Percentiles rank a stretch among this genome's conserved stretches.
Conservation (phyloP, 768 basidiomycete genomes). For the Coprinellus aureogranulatus region DNA sequence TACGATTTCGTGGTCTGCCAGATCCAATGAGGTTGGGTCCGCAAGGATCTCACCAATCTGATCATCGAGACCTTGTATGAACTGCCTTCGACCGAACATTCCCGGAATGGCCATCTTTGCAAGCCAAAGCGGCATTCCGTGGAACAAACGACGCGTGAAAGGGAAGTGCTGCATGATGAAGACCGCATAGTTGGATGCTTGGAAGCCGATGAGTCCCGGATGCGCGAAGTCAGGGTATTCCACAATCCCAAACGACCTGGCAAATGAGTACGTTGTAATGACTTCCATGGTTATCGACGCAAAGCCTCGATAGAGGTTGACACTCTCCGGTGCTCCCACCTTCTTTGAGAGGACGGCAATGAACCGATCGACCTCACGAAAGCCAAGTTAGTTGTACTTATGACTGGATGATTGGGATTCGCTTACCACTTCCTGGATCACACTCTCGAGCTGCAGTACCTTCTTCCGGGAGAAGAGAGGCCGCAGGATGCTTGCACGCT, state of each 20-base stretch:
- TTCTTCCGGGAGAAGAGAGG: constrained; percentile 33
- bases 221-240: constrained; percentile 32
- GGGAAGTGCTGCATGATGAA: constrained; percentile 39
- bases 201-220: constrained; percentile 31
- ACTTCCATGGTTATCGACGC: constrained; percentile 38
- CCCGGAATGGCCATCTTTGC: constrained; percentile 33
- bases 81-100: constrained; percentile 33
- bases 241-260: constrained; percentile 27
- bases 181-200: constrained; percentile 34
- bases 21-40: constrained; percentile 28
- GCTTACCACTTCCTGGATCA: constrained; percentile 27
- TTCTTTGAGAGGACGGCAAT: no score
- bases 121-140: constrained; percentile 31
- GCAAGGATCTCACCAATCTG: constrained; percentile 35
- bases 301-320: constrained; percentile 38
- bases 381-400: no score
- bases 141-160: constrained; percentile 26
- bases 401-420: neutral
- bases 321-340: neutral
- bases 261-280: constrained; percentile 39
- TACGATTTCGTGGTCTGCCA: constrained; percentile 34
- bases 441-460: constrained; percentile 25
- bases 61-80: constrained; percentile 30
- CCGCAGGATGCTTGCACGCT: constrained; percentile 23
- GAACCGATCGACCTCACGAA: no score